Evolutionary conservation across 2,329 filamentous ascomycete species (phyloP).

Genomic region (Didymella sp.): DNA sequence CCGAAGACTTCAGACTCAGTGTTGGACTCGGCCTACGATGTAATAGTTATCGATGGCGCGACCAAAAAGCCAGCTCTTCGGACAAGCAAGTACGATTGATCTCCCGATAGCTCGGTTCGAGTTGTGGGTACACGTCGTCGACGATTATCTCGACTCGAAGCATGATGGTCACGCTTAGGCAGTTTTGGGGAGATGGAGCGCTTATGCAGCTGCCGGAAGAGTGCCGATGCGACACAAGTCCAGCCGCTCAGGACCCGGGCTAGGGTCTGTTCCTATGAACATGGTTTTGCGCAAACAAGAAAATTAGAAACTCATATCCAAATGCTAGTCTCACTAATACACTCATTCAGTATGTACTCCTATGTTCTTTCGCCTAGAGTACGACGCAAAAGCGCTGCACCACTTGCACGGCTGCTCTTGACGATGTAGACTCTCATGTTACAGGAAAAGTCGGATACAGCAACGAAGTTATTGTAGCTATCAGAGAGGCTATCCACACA

Average conservation of each 20-base stretch:
- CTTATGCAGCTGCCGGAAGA: background rate
- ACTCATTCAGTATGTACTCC: background rate
- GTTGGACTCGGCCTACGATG: conserved; percentile 12
- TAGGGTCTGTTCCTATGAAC: background rate
- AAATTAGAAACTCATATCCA: conserved; percentile 7
- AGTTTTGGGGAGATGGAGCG: background rate
- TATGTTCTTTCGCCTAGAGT: no score
- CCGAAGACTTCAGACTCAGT: conserved; percentile 2
- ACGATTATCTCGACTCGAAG: background rate
- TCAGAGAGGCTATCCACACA: no score
- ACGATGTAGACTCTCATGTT: no score
- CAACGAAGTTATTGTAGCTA: no score
- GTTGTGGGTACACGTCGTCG: background rate
- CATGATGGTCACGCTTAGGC: conserved; percentile 1
- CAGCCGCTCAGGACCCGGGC: background rate
- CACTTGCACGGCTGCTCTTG: background rate
- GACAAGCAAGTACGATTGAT: background rate
- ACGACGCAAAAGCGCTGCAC: no score
- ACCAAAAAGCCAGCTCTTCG: background rate
- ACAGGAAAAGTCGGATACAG: no score
- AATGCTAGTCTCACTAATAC: conserved; percentile 16
- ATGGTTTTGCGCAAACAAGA: background rate
- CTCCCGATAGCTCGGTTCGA: background rate
- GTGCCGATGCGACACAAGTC: background rate
- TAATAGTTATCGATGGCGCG: conserved; percentile 8